Evolutionary conservation across 1,284 basidiomycete genomes (phyloP), one percentile per base, ranked within the genome.

Genomic region (Irpex sp.): DNA sequence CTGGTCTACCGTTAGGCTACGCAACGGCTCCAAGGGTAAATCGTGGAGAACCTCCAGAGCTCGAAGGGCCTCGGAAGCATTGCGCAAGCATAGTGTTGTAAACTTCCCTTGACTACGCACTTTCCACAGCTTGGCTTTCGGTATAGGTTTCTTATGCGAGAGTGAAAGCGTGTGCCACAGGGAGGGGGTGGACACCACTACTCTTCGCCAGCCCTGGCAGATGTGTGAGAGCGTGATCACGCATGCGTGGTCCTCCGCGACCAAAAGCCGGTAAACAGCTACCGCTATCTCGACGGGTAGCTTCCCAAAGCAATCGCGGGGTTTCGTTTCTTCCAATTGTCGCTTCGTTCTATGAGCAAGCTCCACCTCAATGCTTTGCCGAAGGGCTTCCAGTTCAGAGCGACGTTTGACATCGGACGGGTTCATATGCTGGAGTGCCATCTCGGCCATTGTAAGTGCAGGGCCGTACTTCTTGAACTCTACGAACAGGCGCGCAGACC

Each of bases 251-350:
- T 88, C 77, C 4, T 78, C 73, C n/a, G 71, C 73, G n/a, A 84
- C 71, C 2, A 83, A 67, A 11, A 78, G 54, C 7, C 71, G 66
- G 62, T 89, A 87, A 7, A 92, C 83, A 61, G 80, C 77, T 6
- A 73, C 73, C 40, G 89, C 78, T 8, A 89, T 76, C 71, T 92
- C 90, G 31, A 89, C 76, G 0, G 90, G 90, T 4, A 92, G 77
- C 62, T 80, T 82, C 11, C 77, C 78, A 47, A 84, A 72, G 52
- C 79, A 75, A 58, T 78, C 79, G 13, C 72, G 73, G 5, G 65
- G 71, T 59, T 64, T 66, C 51, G 72, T 64, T 3, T 67, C 65
- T 17, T 68, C 66, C 15, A 65, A 66, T 38, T 67, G 54, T 62
- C 67, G 59, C 37, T 64, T 57, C 21, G 61, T 59, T 48, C 54